Evolutionary conservation across 345 rosid genomes (phyloP), one percentile per base, ranked within the genome.

Genomic region (Gossypium ekmanianum): DNA sequence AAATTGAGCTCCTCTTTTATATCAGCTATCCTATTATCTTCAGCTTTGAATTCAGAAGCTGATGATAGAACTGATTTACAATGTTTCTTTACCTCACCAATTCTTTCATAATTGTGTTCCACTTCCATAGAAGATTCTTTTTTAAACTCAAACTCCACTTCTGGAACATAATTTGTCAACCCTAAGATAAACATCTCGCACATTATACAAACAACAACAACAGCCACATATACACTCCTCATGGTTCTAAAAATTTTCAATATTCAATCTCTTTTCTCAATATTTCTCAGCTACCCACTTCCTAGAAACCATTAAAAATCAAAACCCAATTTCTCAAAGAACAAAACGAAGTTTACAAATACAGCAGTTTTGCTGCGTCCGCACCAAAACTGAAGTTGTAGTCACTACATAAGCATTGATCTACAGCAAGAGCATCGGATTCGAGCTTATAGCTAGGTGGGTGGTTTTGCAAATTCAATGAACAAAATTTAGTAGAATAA

Each of bases 11-110:
- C 86, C 43, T 85, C 88, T 79, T 78, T 88, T 63, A 89, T 82
- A 5, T 81, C 62, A 81, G 78, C 83, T 59, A 82, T 59, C 61
- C 81, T 80, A 75, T 68, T 68, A 50, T 79, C 80, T 0, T 80
- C 88, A 22, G 83, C 68, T 22, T 71, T 88, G 68, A 92, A 61
- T 10, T 87, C 87, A 65, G 88, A 74, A 80, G 96, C 91, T 71
- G 94, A 89, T 74, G 89, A 83, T 13, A 90, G 76, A 52, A 87
- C 83, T 72, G 77, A 68, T 57, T 81, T 83, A 81, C 98, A 92
- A 2, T 81, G 83, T 73, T 73, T 83, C 80, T 80, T 89, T 41
- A 90, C 92, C 61, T 92, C 95, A 72, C 80, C 75, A 75, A 88
- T 82, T 54, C 94, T 85, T 68, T 84, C 93, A 86, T 87, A 87